These are phyloP conservation scores for Diaporthe ampelina DNA, from an alignment of 2,329 filamentous ascomycete species.

Conservation along the genomic window DNA sequence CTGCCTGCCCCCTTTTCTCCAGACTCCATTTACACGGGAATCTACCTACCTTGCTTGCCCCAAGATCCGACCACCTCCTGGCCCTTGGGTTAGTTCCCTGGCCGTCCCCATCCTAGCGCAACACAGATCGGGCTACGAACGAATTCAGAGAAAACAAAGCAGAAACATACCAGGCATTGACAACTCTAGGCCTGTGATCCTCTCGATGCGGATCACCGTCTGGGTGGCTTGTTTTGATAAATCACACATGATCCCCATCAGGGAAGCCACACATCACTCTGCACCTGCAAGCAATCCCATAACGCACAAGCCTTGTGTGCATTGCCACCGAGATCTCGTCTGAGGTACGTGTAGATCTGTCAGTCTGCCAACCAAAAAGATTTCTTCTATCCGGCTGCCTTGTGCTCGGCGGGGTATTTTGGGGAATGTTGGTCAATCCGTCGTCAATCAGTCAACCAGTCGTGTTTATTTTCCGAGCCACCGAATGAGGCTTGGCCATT, in stretches of 20 bases:
- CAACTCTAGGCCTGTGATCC: background rate
- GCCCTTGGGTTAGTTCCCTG: background rate
- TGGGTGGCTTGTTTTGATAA: slow-evolving; percentile 17
- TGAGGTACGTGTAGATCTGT: slow-evolving; percentile 21
- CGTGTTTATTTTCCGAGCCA: slow-evolving; percentile 17
- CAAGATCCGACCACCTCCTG: slow-evolving; percentile 1
- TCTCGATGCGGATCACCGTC: slow-evolving; percentile 23
- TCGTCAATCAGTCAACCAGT: background rate
- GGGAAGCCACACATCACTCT: slow-evolving; percentile 3
- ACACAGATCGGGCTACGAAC: background rate
- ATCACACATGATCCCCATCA: slow-evolving; percentile 25
- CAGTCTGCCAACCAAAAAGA: background rate
- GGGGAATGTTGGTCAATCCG: background rate
- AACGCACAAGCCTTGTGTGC: slow-evolving; percentile 17
- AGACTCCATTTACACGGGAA: background rate
- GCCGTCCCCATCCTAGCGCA: background rate
- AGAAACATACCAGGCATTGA: slow-evolving; percentile 1
- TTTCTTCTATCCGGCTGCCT: slow-evolving; percentile 21
- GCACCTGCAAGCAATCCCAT: background rate
- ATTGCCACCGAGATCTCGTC: slow-evolving; percentile 16
- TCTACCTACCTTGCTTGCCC: background rate
- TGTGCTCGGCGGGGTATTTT: slow-evolving; percentile 14
- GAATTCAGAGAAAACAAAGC: background rate
- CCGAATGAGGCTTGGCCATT: slow-evolving; percentile 20
- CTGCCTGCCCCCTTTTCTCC: slow-evolving; percentile 29